Evolutionary conservation across 768 basidiomycete species (phyloP), one percentile per base, ranked within the genome.

Genomic region (Pisolithus orientalis): DNA sequence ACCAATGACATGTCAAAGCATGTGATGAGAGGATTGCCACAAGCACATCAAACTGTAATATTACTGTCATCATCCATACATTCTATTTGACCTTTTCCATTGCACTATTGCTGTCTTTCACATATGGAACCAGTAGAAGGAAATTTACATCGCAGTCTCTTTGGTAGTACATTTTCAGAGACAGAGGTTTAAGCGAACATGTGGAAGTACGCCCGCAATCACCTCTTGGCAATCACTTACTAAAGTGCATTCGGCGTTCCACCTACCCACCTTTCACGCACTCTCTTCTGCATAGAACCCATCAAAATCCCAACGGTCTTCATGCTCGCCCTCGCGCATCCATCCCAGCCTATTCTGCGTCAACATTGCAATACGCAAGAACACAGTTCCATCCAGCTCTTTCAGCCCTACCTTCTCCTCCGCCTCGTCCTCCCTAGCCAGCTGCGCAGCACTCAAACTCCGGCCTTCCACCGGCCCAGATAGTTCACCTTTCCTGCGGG

Each of bases 311-410:
- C 69, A 72, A 1, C 48, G 55, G 6, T 50, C 54, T 32, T 54
- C 42, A 10, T 54, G 32, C 53, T 68, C 47, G 0, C 71, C 71
- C 48, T 72, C 71, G 24, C 65, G 53, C 65, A 71, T 67, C 70
- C 69, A 71, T 10, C 68, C 71, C 28, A 68, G 48, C 44, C 62
- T 58, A 37, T 65, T 54, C 51, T 62, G 54, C 14, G 64, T 65
- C 21, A 67, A 47, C 44, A 57, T 57, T 14, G 66, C 64, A 27
- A 61, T 57, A 25, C 65, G 50, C 46, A 61, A 47, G 50, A 67
- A 67, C 21, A 67, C 21, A 3, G 62, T 62, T 42, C 65, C 65
- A 39, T 67, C 65, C 14, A 67, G 44, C 32, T 55, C 16, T 34
- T 57, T 59, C 8, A 53, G 14, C 14, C 52, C 52, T 2, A 53